Evolutionary conservation across 2,329 filamentous ascomycete species (phyloP), one percentile per base, ranked within the genome.

Genomic region (Trichoderma harzianum): DNA sequence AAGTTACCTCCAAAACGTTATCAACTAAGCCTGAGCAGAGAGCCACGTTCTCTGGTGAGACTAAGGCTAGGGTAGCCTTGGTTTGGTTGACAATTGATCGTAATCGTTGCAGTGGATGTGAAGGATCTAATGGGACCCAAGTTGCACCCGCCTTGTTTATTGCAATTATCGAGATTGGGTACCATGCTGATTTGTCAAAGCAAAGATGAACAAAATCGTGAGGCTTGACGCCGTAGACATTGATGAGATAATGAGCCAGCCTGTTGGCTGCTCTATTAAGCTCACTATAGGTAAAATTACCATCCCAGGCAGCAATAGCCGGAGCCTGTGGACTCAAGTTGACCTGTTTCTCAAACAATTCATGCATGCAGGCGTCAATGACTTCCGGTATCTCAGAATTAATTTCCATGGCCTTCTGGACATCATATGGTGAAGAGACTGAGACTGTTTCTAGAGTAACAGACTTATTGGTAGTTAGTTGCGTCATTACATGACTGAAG

Each of bases 111-210:
- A 64, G 47, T 18, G 68, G 68, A 18, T 64, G 68, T 7, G 10
- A 43, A 11, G 70, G 70, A 24, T 72, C 70, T 2, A 72, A 36
- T 2, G 70, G 70, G 7, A 69, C 63, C 63, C 65, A 72, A 32
- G 65, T 34, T 5, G 64, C 70, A 32, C 70, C 70, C 7, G 65
- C 70, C 12, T 72, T 72, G 18, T 24, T 69, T 18, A 72, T 69
- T 21, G 70, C 70, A 7, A 72, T 24, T 24, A 72, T 69, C 3
- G 64, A 69, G 1, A 72, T 57, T n/a, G 26, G 12, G 5, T 61
- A 14, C 63, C 63, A 69, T n/a, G 70, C 60, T 24, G 68, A 70
- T 11, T 70, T 70, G 6, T 70, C 68, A 10, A 70, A 70, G 34
- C 68, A 69, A 53, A 69, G 21, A 18, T 69, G 67, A 2, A 70